Percentiles rank a stretch among this genome's conserved stretches.
These are phyloP conservation scores for Heracleum sosnowskyi DNA, from an alignment of 129 eudicot genomes.

Conservation along the genomic window DNA sequence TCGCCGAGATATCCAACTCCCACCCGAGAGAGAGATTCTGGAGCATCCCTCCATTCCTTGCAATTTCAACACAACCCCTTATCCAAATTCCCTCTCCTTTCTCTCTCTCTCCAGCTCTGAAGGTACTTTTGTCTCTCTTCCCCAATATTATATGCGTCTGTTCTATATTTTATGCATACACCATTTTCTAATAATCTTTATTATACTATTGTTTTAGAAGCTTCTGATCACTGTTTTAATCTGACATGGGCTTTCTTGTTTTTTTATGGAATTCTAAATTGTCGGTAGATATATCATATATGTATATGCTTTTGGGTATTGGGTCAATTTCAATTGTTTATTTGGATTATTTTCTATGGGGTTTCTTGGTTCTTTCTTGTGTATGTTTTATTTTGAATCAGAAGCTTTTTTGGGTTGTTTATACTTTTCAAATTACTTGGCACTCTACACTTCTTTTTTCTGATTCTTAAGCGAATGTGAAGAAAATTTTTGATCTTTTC, in stretches of 20 bases:
- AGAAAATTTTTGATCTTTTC: not conserved
- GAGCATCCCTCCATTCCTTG: not conserved
- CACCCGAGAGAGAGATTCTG: not conserved
- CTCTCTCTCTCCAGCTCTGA: not conserved
- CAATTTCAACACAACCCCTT: not conserved
- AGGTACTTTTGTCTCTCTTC: constrained; percentile 2
- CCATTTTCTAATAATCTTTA: not conserved
- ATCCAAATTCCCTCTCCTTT: too few relatives aligned
- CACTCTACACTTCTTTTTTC: not conserved
- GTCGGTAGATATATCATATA: not conserved
- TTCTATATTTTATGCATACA: not conserved
- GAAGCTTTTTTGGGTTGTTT: not conserved
- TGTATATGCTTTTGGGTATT: not conserved
- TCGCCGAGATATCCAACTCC: constrained; percentile 10
- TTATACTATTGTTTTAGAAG: not conserved
- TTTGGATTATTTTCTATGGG: not conserved
- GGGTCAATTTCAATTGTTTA: not conserved
- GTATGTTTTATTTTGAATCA: not conserved
- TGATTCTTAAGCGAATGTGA: not conserved
- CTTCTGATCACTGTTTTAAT: constrained; percentile 4
- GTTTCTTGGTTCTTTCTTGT: constrained; percentile 2
- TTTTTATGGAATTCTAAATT: not conserved
- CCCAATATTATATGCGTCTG: not conserved
- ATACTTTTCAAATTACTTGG: not conserved
- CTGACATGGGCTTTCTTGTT: constrained; percentile 8